Percentiles rank a stretch among this genome's conserved stretches.
These are phyloP conservation scores for Gossypium davidsonii DNA, from an alignment of 441 rosid species.

Conservation along the genomic window DNA sequence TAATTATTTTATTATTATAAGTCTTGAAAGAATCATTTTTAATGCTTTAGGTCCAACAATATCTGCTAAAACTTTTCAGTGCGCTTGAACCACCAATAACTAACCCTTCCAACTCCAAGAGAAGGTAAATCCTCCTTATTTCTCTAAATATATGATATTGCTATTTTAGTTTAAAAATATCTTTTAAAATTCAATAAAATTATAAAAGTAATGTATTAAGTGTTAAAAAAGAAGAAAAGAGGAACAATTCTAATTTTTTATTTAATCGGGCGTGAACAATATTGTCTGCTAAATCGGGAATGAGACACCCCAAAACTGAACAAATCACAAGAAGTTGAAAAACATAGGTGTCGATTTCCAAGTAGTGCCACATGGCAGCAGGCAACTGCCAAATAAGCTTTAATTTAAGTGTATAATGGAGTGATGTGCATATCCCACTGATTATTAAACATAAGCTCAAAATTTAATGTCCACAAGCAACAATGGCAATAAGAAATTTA, in stretches of 20 bases:
- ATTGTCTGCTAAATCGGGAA: background rate
- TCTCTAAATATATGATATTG: background rate
- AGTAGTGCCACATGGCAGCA: background rate
- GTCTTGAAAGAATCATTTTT: background rate
- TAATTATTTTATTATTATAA: background rate
- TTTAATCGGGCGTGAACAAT: background rate
- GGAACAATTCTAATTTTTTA: too few relatives aligned
- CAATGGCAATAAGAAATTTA: background rate
- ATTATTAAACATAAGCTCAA: background rate
- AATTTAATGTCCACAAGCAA: constrained; percentile 4
- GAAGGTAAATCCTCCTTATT: background rate
- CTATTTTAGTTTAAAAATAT: background rate
- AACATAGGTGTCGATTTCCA: background rate
- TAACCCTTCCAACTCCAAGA: background rate
- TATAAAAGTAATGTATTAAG: background rate
- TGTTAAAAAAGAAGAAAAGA: too few relatives aligned
- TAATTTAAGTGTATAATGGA: background rate
- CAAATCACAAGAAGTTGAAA: background rate
- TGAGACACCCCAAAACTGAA: background rate
- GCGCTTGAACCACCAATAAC: background rate
- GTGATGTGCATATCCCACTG: constrained; percentile 14
- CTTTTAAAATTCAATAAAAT: background rate
- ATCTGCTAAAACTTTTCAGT: background rate
- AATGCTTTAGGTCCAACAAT: background rate
- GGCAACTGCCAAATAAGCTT: background rate